Conservation (phyloP, 1,284 basidiomycete species). For the Rugosomyces carneus region DNA sequence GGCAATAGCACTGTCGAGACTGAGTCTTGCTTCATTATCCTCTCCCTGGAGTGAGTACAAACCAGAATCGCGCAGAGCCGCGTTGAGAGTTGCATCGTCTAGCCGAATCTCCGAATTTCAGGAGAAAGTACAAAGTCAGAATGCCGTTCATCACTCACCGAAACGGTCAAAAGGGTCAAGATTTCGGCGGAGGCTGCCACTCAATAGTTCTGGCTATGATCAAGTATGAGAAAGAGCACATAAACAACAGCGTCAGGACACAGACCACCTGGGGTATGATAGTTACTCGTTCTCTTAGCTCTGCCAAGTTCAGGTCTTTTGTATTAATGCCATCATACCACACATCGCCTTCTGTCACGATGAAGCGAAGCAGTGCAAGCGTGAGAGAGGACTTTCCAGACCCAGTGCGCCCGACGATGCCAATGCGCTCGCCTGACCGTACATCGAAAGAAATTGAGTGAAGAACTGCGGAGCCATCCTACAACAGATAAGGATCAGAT, state of each 20-base stretch:
- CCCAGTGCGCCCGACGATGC: constrained; percentile 66
- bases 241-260: constrained; percentile 6
- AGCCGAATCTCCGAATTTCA: background rate
- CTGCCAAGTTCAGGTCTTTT: constrained; percentile 53
- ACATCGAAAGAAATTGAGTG: constrained; percentile 49
- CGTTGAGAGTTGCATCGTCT: constrained; percentile 57
- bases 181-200: constrained; percentile 51
- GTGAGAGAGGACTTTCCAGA: constrained; percentile 59
- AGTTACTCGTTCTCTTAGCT: constrained; percentile 51
- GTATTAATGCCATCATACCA: constrained; percentile 43
- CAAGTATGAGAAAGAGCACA: background rate
- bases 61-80: constrained; percentile 46
- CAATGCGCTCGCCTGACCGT: constrained; percentile 52
- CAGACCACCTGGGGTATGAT: constrained; percentile 50
- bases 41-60: constrained; percentile 45
- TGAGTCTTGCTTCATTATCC: constrained; percentile 40
- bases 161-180: constrained; percentile 68
- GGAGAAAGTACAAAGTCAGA: background rate
- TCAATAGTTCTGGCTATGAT: constrained; percentile 56
- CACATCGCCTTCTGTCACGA: constrained; percentile 50
- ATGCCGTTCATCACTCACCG: constrained; percentile 6
- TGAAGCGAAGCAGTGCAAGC: constrained; percentile 45
- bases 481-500: background rate
- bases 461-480: constrained; percentile 43
- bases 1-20: constrained; percentile 44